Conservation (phyloP, 371 early-diverging fungal species). For the Encephalitozoon intestinalis region DNA sequence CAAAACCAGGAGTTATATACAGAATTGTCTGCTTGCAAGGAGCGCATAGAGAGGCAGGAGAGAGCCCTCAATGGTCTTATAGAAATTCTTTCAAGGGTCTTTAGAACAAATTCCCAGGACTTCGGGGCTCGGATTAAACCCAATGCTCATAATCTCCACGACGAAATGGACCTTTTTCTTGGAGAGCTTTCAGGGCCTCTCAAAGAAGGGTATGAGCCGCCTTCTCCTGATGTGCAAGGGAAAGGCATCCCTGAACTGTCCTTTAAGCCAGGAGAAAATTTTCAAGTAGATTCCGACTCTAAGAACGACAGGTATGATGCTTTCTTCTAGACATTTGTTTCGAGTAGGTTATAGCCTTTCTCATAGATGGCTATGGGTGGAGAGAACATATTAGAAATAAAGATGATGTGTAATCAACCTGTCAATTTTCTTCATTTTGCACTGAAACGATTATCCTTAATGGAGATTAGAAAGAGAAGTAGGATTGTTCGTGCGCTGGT, state of each 20-base stretch:
- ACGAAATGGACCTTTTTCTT: background rate
- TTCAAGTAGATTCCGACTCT: background rate
- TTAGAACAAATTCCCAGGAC: slow-evolving; percentile 21
- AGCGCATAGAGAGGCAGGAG: slow-evolving; percentile 58
- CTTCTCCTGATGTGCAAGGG: background rate
- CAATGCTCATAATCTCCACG: background rate
- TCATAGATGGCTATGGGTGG: background rate
- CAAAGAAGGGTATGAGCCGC: background rate
- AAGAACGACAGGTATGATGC: background rate
- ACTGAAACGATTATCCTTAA: background rate
- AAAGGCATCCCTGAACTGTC: background rate
- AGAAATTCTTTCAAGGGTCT: slow-evolving; percentile 54
- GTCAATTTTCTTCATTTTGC: background rate
- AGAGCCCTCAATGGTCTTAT: slow-evolving; percentile 57
- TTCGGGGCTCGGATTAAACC: background rate
- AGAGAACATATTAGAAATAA: background rate
- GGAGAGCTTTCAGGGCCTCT: background rate
- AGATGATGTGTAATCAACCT: background rate
- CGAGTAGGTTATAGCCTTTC: no score
- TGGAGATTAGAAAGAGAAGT: background rate
- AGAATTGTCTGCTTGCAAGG: slow-evolving; percentile 52
- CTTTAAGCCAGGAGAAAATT: background rate
- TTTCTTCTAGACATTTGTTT: background rate
- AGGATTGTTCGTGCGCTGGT: background rate
- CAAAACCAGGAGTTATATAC: slow-evolving; percentile 43